These are phyloP conservation scores for Tulasnella sp. DNA, from an alignment of 768 basidiomycete genomes.

Conservation along the genomic window DNA sequence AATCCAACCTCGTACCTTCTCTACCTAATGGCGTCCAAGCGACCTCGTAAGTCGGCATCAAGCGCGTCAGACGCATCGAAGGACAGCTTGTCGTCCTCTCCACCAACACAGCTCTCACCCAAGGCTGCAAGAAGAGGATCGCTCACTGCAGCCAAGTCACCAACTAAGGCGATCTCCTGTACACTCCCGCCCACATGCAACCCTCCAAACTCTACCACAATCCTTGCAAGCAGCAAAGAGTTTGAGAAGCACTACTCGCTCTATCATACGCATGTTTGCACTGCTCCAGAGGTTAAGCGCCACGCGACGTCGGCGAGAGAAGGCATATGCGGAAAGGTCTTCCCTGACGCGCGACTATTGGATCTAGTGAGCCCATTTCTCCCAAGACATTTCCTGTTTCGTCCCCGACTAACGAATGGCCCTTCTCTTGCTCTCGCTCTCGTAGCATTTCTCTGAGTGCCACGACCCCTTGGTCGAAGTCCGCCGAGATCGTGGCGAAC, in stretches of 20 bases:
- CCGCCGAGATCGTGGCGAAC: slow-evolving; percentile 77
- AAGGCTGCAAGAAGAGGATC: not conserved
- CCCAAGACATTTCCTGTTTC: not conserved
- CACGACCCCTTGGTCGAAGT: slow-evolving; percentile 85
- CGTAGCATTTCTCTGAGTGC: slow-evolving; percentile 58
- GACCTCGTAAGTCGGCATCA: slow-evolving; percentile 3
- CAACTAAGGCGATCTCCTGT: slow-evolving; percentile 50
- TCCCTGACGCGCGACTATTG: slow-evolving; percentile 78
- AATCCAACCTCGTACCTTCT: not conserved
- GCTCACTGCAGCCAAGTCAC: slow-evolving; percentile 1
- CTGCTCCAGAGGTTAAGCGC: slow-evolving; percentile 44
- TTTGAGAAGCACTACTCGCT: slow-evolving; percentile 82
- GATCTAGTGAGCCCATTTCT: slow-evolving; percentile 64
- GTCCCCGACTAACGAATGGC: not conserved
- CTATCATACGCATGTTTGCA: slow-evolving; percentile 84
- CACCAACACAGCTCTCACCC: not conserved
- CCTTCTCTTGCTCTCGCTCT: not conserved
- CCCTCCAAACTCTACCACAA: slow-evolving; percentile 57
- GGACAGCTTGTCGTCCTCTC: slow-evolving; percentile 2
- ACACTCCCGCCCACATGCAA: slow-evolving; percentile 84
- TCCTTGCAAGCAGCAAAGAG: slow-evolving; percentile 66
- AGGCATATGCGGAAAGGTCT: slow-evolving; percentile 72
- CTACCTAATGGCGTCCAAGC: slow-evolving; percentile 6
- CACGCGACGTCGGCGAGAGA: slow-evolving; percentile 22
- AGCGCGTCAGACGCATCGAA: not conserved